Evolutionary conservation across 2,329 filamentous ascomycete species (phyloP).

Genomic region (Aureobasidium sp.): DNA sequence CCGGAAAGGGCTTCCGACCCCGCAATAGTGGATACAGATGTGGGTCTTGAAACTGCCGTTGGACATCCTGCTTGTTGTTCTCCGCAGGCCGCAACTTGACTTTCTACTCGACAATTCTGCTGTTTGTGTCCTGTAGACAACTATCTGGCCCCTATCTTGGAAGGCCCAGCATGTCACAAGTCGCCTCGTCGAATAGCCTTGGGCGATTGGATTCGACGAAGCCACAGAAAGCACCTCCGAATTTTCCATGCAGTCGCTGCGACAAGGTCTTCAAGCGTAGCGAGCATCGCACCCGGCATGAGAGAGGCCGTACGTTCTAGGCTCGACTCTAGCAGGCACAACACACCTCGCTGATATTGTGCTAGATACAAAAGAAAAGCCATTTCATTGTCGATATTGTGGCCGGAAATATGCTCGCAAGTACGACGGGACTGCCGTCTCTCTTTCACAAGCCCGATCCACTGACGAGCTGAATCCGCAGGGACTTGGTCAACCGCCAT

Average conservation of each 20-base stretch:
- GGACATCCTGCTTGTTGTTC: not conserved
- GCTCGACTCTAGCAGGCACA: not conserved
- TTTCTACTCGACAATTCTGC: not conserved
- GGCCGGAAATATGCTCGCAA: not conserved
- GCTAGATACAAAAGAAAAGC: not conserved
- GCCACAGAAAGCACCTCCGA: not conserved
- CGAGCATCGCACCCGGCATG: not conserved
- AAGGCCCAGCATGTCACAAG: not conserved
- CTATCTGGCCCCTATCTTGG: too few species aligned
- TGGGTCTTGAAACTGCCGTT: not conserved
- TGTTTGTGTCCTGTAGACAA: not conserved
- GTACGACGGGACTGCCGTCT: not conserved
- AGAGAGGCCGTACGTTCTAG: not conserved
- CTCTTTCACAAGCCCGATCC: not conserved
- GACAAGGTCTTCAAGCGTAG: not conserved
- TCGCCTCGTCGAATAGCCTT: not conserved
- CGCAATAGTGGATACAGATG: not conserved
- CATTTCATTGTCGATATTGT: not conserved
- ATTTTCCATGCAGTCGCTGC: not conserved
- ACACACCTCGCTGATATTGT: not conserved
- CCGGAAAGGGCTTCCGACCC: not conserved
- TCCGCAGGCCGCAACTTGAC: not conserved
- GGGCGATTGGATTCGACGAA: not conserved
- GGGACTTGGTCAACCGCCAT: conserved; percentile 13
- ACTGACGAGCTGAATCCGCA: not conserved